Percentiles rank a stretch among this genome's conserved stretches.
These are phyloP conservation scores for Aureobasidium vineae DNA, from an alignment of 2,329 filamentous ascomycete genomes.

Conservation along the genomic window DNA sequence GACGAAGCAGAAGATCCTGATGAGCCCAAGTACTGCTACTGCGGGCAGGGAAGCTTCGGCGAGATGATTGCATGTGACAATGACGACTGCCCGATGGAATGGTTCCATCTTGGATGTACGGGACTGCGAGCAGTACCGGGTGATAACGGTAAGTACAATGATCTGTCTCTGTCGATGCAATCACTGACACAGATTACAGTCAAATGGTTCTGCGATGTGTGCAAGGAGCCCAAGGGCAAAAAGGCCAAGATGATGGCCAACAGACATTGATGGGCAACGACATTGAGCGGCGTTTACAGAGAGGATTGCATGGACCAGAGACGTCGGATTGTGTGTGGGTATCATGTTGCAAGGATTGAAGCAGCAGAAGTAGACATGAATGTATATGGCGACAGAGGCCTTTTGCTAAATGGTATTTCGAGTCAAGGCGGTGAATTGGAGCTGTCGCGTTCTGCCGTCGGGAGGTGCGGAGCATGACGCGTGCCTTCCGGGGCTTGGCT, in stretches of 20 bases:
- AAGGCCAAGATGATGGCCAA: constrained; percentile 10
- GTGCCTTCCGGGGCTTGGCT: constrained; percentile 25
- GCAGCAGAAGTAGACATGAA: constrained; percentile 9
- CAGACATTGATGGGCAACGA: constrained; percentile 23
- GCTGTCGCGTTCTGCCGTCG: not conserved
- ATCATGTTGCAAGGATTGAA: not conserved
- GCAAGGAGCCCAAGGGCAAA: constrained; percentile 32
- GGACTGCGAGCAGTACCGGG: constrained; percentile 59
- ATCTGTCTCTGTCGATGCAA: not conserved
- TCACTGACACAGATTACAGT: not conserved
- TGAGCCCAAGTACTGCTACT: constrained; percentile 64
- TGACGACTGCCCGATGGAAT: constrained; percentile 61
- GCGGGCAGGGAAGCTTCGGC: constrained; percentile 63
- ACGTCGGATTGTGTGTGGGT: not conserved
- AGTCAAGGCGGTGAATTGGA: constrained; percentile 3
- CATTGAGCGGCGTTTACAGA: not conserved
- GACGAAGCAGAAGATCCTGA: constrained; percentile 54
- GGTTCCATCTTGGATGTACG: constrained; percentile 66
- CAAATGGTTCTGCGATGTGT: constrained; percentile 56
- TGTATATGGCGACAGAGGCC: not conserved
- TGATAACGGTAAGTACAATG: constrained; percentile 44
- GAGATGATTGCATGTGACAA: constrained; percentile 69
- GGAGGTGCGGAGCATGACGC: constrained; percentile 13
- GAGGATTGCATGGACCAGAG: not conserved
- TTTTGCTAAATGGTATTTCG: not conserved